Evolutionary conservation across 768 basidiomycete genomes (phyloP).

Genomic region (Pholiota molesta): DNA sequence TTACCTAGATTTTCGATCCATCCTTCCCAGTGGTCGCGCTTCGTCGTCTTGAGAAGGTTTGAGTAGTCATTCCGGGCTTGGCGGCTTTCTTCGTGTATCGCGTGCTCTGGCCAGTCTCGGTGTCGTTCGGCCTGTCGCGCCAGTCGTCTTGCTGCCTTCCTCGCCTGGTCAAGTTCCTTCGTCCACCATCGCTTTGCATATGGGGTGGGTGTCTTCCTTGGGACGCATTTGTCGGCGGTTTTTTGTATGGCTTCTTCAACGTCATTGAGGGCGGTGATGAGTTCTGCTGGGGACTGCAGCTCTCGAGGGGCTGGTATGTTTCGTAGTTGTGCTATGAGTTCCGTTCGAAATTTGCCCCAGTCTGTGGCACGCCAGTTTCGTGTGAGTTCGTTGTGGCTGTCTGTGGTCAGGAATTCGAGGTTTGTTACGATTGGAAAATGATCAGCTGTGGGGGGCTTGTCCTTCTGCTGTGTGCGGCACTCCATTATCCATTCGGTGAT

Average conservation of each 20-base stretch:
- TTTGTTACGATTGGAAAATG: constrained; percentile 34
- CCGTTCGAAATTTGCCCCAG: constrained; percentile 26
- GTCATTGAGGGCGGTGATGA: neutral
- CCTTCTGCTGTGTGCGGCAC: constrained; percentile 24
- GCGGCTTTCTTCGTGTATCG: constrained; percentile 21
- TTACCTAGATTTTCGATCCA: constrained; percentile 27
- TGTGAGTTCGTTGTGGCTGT: neutral
- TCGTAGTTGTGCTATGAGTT: neutral
- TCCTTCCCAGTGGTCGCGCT: constrained; percentile 28
- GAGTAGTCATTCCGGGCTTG: constrained; percentile 19
- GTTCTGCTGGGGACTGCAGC: neutral
- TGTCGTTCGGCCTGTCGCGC: constrained; percentile 8
- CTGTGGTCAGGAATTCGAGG: constrained; percentile 19
- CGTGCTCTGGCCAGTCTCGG: constrained; percentile 20
- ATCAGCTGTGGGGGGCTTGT: constrained; percentile 26
- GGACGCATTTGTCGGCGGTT: neutral
- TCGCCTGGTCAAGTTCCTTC: constrained; percentile 24
- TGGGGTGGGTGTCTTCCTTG: constrained; percentile 1
- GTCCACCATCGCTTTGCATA: constrained; percentile 28
- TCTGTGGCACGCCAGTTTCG: constrained; percentile 26
- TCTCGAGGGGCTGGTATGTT: neutral
- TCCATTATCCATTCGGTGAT: constrained; percentile 16
- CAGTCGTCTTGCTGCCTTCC: constrained; percentile 14
- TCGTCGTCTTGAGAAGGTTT: constrained; percentile 19
- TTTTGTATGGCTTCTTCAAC: neutral